Evolutionary conservation across 495 filamentous ascomycete genomes (phyloP), one percentile per base, ranked within the genome.

Genomic region (Immersiella caudata): DNA sequence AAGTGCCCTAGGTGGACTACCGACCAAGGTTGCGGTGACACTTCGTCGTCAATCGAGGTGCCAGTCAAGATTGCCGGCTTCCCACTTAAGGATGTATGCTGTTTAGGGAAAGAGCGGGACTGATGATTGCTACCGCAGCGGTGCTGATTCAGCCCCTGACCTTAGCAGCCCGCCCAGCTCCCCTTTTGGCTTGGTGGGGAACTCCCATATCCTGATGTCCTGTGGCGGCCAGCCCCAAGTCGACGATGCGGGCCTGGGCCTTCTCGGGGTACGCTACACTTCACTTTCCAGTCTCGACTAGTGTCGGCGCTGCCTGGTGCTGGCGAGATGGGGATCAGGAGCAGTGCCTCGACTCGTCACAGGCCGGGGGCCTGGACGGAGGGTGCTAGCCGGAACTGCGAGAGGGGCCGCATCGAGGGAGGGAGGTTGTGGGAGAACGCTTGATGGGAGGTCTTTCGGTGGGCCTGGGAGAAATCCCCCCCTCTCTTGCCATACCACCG

Each of bases 401-500:
- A 62, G 2, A 56, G 46, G 18, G 67, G 62, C 63, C 65, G 66
- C 21, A 55, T 49, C 22, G 62, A 55, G 33, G 69, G 59, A 11
- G 68, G 64, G 12, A 68, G 22, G 46, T 68, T 46, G 9, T 35
- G 61, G 50, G 35, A 33, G 26, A 59, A 26, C 2, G 51, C 69
- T 62, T 54, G 60, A 33, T 63, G 61, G 18, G 67, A 68, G 26
- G 69, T 57, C 8, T 67, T 71, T 36, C 67, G 50, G 62, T 65
- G 67, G 54, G 69, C 65, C 29, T 67, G 71, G 6, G 67, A 62
- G 50, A 73, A 63, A 25, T 73, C 70, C 12, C 62, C 58, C 14
- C 70, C 70, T 33, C 70, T 63, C 54, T 75, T 75, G 26, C 73
- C 73, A 58, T 73, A 71, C 73, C 73, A 75, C 7, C 67, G 40